Evolutionary conservation across 495 filamentous ascomycete species (phyloP).

Genomic region (Aspergillus cristatus): DNA sequence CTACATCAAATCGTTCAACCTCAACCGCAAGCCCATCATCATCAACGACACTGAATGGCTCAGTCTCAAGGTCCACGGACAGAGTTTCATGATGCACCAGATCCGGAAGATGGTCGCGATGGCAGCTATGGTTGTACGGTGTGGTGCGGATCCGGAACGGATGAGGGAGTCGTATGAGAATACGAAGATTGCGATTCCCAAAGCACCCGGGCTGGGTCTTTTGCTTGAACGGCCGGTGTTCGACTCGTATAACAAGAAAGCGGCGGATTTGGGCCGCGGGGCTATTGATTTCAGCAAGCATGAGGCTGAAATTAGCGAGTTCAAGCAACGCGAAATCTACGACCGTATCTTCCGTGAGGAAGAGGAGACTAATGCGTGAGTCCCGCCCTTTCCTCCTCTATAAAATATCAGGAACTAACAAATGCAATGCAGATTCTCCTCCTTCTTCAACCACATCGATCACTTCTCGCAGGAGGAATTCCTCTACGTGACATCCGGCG

Average conservation of each 20-base stretch:
- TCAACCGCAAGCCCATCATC: conserved; percentile 60
- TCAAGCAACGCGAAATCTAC: conserved; percentile 93
- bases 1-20: conserved; percentile 80
- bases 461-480: conserved; percentile 64
- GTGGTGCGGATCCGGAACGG: conserved; percentile 56
- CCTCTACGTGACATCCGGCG: conserved; percentile 63
- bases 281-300: conserved; percentile 70
- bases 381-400: conserved; percentile 9
- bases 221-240: conserved; percentile 88
- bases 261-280: conserved; percentile 45
- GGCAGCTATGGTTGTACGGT: conserved; percentile 73
- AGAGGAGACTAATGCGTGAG: conserved; percentile 65
- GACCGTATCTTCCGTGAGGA: conserved; percentile 83
- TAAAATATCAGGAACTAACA: conserved; percentile 3
- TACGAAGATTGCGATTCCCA: conserved; percentile 73
- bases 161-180: conserved; percentile 62
- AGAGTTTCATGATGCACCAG: conserved; percentile 99
- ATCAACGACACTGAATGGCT: conserved; percentile 93
- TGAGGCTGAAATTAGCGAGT: conserved; percentile 68
- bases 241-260: conserved; percentile 65
- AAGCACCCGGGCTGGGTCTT: conserved; percentile 81
- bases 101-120: conserved; percentile 98
- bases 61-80: conserved; percentile 88
- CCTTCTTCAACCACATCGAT: conserved; percentile 79
- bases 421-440: conserved; percentile 49